Evolutionary conservation across 371 early-diverging fungal species (phyloP), one percentile per base, ranked within the genome.

Genomic region (Rhizopus stolonifer): DNA sequence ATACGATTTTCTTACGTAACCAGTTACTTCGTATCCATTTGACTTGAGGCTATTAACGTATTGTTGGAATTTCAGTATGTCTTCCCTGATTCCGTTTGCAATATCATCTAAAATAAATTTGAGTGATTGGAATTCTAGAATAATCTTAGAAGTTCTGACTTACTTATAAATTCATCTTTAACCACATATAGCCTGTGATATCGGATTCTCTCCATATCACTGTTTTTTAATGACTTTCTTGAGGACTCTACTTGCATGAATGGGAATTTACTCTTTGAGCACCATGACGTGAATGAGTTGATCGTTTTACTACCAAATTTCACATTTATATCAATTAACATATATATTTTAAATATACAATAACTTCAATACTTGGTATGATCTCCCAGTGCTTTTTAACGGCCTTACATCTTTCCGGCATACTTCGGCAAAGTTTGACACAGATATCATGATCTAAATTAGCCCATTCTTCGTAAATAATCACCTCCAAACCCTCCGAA

Each of bases 71-170:
- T 22, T 44, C 31, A 49, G 44, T 43, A 49, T 55, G 43, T 48
- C 40, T 55, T 55, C 49, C 43, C 34, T 55, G 44, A 49, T 55
- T 55, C 49, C 56, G 48, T 55, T 49, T 55, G 56, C 56, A 42
- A 55, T 49, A 55, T 55, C 56, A 48, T 42, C 56, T 47, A 49
- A 55, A 55, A 55, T 55, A 55, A 42, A 42, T 42, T 55, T 55
- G 49, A 55, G 56, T 55, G 39, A 54, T 40, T 38, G 42, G 24
- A 47, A 54, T 54, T 47, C 48, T 31, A 54, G 55, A 54, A 54
- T 54, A 54, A 54, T 45, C 46, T 15, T 45, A 45, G 46, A 45
- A 25, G 26, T 52, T 52, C 45, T 52, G 53, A 52, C 45, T 52
- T 45, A 44, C 53, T 34, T 45, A 45, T 52, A 34, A 45, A 52